Base-by-base conservation (phyloP, 2,329 filamentous ascomycete species). In the Ophidiomyces ophidiicola region DNA sequence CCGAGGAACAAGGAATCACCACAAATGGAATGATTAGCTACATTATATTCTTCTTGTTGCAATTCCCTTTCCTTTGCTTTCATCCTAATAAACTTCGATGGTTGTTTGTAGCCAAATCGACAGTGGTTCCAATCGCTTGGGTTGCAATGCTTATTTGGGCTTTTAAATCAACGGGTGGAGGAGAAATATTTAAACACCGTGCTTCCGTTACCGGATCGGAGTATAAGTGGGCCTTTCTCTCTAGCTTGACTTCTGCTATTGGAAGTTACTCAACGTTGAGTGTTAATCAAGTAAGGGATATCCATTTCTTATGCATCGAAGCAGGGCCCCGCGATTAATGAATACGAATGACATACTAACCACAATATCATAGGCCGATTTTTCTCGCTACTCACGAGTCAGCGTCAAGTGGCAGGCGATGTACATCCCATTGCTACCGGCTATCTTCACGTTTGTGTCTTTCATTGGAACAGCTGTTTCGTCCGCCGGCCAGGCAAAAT, bases 201-300 rank as follows among this genome's bases (percentile, higher is more conserved):
- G 41, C 3, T n/a, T 14, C 33, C n/a, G 6, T 25, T 19, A 20
- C 25, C 61, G 1, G 59, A 54, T 11, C 64, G 58, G 59, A 49
- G 52, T 24, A 56, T 59, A 26, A 48, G 61, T 32, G 82, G 67
- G 56, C 69, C 3, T 73, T 70, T 53, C 54, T 72, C 47, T 67
- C 68, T 39, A 65, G 60, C 38, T 61, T 67, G 48, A 69, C 66
- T 0, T 61, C 62, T 2, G 65, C 68, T 1, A 64, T 71, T 44
- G 66, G 66, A 5, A 67, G 67, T 39, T 76, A 60, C 51, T 64
- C 68, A 1, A 71, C 69, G 0, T 52, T 72, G 2, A 65, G 64
- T 15, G 66, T 71, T 8, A 74, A 72, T 31, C 64, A 67, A 48
- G 56, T 57, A 46, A 15, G 43, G 14, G 26, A 33, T 33, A 4